Base-by-base conservation (phyloP, 495 filamentous ascomycete genomes). In the Aspergillus olivimuriae region DNA sequence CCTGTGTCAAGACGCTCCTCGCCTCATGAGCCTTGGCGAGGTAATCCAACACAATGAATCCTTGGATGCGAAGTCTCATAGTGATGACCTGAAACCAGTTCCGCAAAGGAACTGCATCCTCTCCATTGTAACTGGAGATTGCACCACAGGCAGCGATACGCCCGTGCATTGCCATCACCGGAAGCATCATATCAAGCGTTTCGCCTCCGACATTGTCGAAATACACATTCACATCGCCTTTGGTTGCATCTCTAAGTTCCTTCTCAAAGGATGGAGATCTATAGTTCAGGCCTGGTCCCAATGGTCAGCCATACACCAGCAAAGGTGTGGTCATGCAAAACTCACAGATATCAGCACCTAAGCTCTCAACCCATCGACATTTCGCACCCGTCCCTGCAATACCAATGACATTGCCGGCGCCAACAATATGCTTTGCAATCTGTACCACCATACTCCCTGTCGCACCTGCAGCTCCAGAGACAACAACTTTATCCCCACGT, bases 191-290 rank as follows among this genome's bases (percentile, higher is more conserved):
- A 43, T 82, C 74, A 46, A 81, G 61, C 42, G 80, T 71, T 53
- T 75, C 69, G 4, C 78, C 79, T 3, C 77, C 79, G 14, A 80
- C 77, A 55, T 81, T 80, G 51, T 83, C 80, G 57, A 73, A 82
- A 53, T 74, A 82, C 26, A 83, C 67, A 43, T 83, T 73, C 10
- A 81, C 75, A 14, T 36, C 37, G 19, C 28, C 38, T 3, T 28
- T 11, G 5, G 24, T 28, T 5, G 24, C 24, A 28, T 28, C 24
- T 28, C 24, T 5, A 5, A 28, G 11, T 6, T 28, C 24, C 24
- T 28, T 28, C 24, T 5, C 24, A 28, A 28, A 28, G 24, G 24
- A 28, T 11, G 44, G 36, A 4, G 34, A 35, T 12, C 28, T 30
- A 12, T 35, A 31, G 11, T 20, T 23, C 34, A 46, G 34, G 8